Evolutionary conservation across 129 eudicot species (phyloP).

Genomic region (Helianthus tuberosus): DNA sequence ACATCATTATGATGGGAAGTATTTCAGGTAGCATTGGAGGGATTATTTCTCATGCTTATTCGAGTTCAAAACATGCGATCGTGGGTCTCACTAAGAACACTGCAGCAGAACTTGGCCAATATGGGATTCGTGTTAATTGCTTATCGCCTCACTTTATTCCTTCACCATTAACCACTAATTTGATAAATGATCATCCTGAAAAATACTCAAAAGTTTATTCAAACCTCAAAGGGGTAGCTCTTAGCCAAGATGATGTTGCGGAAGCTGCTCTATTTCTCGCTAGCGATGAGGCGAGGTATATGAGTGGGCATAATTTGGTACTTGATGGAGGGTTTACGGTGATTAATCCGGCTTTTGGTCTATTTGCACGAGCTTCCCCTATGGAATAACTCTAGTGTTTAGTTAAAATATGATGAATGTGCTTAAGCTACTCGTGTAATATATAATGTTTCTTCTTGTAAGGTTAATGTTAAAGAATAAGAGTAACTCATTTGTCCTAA

Average conservation of each 20-base stretch:
- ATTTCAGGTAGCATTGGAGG: slow-evolving; percentile 20
- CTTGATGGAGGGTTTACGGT: slow-evolving; percentile 64
- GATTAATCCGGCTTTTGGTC: slow-evolving; percentile 25
- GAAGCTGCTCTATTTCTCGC: slow-evolving; percentile 49
- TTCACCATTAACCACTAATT: not conserved
- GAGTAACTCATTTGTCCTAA: too few species aligned
- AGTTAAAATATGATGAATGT: not conserved
- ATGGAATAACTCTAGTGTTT: not conserved
- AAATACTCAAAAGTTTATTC: slow-evolving; percentile 2
- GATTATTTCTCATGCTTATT: slow-evolving; percentile 19
- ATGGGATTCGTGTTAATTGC: slow-evolving; percentile 43
- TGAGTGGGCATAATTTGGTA: slow-evolving; percentile 58
- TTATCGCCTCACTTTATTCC: slow-evolving; percentile 32
- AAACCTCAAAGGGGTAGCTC: slow-evolving; percentile 34
- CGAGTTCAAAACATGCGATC: slow-evolving; percentile 39
- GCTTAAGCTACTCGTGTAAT: too few species aligned
- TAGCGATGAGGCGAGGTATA: slow-evolving; percentile 54
- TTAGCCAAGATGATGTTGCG: slow-evolving; percentile 50
- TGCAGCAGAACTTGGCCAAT: slow-evolving; percentile 32
- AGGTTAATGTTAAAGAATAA: too few species aligned
- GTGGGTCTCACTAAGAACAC: slow-evolving; percentile 36
- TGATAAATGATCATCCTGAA: not conserved
- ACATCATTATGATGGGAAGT: slow-evolving; percentile 31
- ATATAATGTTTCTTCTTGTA: too few species aligned
- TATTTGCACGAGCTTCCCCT: slow-evolving; percentile 13